These are phyloP conservation scores for Diaporthe velutina DNA, from an alignment of 2,329 filamentous ascomycete genomes.

Conservation along the genomic window DNA sequence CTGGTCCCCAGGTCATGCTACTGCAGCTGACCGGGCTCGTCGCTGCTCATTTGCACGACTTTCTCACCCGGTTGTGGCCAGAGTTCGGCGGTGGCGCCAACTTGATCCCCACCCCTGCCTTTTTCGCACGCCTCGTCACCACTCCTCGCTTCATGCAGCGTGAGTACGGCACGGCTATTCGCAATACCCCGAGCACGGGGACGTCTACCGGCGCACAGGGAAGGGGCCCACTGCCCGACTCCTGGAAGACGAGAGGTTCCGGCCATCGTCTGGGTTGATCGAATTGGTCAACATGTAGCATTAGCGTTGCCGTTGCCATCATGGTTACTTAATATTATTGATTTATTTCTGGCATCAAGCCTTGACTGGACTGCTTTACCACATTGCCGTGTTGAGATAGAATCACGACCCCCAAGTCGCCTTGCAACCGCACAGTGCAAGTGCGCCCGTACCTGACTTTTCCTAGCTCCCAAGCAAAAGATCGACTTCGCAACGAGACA, in stretches of 20 bases:
- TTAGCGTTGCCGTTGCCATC: conserved; percentile 19
- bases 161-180: conserved; percentile 73
- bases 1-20: conserved; percentile 68
- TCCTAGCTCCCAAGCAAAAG: conserved; percentile 20
- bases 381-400: neutral
- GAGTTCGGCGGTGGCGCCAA: conserved; percentile 88
- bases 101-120: conserved; percentile 78
- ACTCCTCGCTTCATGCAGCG: conserved; percentile 62
- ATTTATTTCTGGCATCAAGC: conserved; percentile 34
- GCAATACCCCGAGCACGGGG: conserved; percentile 53
- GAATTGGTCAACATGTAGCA: neutral
- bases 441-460: neutral
- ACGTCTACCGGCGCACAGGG: conserved; percentile 55
- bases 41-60: conserved; percentile 91
- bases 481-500: neutral
- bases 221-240: conserved; percentile 68
- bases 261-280: conserved; percentile 72
- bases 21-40: conserved; percentile 82
- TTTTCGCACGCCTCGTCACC: conserved; percentile 77
- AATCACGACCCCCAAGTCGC: neutral
- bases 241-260: conserved; percentile 73
- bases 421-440: neutral
- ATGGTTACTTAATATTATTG: conserved; percentile 25
- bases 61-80: conserved; percentile 88
- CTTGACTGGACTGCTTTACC: conserved; percentile 28